Evolutionary conservation across 1,284 basidiomycete genomes (phyloP).

Genomic region (Porodaedalea pini): DNA sequence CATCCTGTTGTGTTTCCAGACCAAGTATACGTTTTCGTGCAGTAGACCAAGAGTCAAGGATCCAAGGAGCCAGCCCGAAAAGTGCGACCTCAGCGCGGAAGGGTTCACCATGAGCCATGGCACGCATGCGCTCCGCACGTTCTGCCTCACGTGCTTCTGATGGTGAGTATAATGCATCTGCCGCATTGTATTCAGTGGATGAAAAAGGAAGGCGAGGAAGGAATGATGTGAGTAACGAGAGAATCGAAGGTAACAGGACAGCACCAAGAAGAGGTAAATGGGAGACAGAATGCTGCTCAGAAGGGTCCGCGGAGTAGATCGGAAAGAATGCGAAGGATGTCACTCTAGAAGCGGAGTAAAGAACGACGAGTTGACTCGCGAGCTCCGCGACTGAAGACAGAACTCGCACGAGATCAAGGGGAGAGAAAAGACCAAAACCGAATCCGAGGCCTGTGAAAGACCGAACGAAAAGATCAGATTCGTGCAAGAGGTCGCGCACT

Average conservation of each 20-base stretch:
- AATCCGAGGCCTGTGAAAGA: conserved; percentile 62
- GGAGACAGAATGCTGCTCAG: conserved; percentile 10
- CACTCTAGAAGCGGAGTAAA: conserved; percentile 62
- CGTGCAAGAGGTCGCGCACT: conserved; percentile 72
- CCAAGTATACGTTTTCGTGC: conserved; percentile 57
- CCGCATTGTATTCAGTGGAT: conserved; percentile 40
- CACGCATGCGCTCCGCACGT: conserved; percentile 68
- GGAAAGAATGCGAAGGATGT: conserved; percentile 53
- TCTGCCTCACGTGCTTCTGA: conserved; percentile 59
- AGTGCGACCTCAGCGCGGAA: conserved; percentile 74
- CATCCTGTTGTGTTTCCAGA: conserved; percentile 37
- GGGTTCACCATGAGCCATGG: conserved; percentile 62
- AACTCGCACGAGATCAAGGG: conserved; percentile 71
- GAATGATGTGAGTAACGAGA: conserved; percentile 56
- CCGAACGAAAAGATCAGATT: conserved; percentile 75
- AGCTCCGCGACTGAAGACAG: conserved; percentile 68
- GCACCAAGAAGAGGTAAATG: conserved; percentile 17
- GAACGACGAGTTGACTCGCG: conserved; percentile 61
- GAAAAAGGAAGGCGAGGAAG: conserved; percentile 54
- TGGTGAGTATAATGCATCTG: conserved; percentile 38
- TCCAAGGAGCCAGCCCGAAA: conserved; percentile 80
- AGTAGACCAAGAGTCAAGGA: conserved; percentile 67
- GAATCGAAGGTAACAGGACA: conserved; percentile 29
- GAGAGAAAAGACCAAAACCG: conserved; percentile 68
- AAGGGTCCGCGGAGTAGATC: conserved; percentile 9